These are phyloP conservation scores for Trichosporon sp. DNA, from an alignment of 1,284 basidiomycete species.

Conservation along the genomic window DNA sequence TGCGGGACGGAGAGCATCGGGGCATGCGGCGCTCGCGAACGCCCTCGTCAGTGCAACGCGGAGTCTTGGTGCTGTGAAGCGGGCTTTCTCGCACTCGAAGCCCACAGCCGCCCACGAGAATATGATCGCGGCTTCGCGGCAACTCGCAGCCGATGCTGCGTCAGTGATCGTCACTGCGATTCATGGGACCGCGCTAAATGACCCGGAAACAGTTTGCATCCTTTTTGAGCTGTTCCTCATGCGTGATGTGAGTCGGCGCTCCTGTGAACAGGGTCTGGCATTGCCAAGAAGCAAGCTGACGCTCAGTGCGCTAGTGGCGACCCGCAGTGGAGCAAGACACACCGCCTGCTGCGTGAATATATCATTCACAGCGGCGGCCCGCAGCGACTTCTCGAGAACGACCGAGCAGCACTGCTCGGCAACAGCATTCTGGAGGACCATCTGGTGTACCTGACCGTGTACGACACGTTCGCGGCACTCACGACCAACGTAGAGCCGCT, in stretches of 20 bases:
- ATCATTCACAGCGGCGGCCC: conserved; percentile 10
- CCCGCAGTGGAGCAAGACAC: conserved; percentile 12
- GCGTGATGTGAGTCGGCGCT: conserved; percentile 6
- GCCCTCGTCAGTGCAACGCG: conserved; percentile 12
- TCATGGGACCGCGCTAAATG: conserved; percentile 1
- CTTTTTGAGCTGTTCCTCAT: conserved; percentile 13
- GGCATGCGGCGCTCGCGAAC: conserved; percentile 5
- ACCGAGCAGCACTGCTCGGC: not conserved
- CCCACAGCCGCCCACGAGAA: conserved; percentile 3
- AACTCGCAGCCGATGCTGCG: conserved; percentile 6
- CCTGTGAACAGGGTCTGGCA: no score
- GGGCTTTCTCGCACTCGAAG: conserved; percentile 4
- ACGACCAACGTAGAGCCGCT: conserved; percentile 7
- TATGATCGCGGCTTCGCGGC: conserved; percentile 6
- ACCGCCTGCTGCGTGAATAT: conserved; percentile 1
- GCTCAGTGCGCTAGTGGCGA: conserved; percentile 9
- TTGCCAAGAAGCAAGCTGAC: not conserved
- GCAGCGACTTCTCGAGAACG: conserved; percentile 6
- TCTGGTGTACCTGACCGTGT: conserved; percentile 12
- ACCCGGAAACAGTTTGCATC: conserved; percentile 13
- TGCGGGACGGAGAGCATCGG: not conserved
- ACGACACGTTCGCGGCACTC: conserved; percentile 14
- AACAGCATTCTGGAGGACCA: conserved; percentile 15
- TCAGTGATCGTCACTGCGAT: conserved; percentile 3
- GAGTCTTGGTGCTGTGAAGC: conserved; percentile 11